Evolutionary conservation across 768 basidiomycete species (phyloP), one percentile per base, ranked within the genome.

Genomic region (Suillus variegatus): DNA sequence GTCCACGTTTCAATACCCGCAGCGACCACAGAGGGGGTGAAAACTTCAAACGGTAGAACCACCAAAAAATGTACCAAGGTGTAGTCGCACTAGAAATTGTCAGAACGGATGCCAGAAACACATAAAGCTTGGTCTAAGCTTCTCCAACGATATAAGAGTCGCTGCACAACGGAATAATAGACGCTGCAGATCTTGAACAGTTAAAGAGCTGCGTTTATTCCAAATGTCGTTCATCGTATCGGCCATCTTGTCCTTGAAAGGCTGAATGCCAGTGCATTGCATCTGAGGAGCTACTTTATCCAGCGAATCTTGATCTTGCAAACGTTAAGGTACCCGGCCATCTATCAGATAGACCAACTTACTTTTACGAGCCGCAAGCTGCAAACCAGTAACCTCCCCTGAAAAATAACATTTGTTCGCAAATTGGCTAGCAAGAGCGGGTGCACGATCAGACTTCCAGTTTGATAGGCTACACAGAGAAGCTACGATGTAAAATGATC

Each of bases 1-100:
- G 92, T 94, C 97, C 97, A 99, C 12, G 91, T 90, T 72, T 99
- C 95, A 51, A 95, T 89, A 0, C 94, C 96, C 2, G 93, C 87
- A 18, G 93, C 85, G 64, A 98, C 87, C 1, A 95, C 88, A 5
- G 92, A 81, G 1, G 95, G 94, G 1, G 92, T 95, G 67, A 94
- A 94, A 3, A 93, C 89, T 64, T 92, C 90, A 71, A 99, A 93
- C 0, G 97, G 97, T 20, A 99, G 76, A 41, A 84, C 82, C 8
- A 99, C 95, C 32, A 98, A 81, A 74, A 94, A 90, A 76, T 93
- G 91, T 12, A 99, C 79, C 18, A 99, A 81, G 25, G 92, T 91
- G 72, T 91, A 85, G 65, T 99, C 94, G 73, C 88, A 89, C 94
- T 97, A 68, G 28, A 36, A 35, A 52, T 41, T 4, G 12, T 62